Conservation (phyloP, 768 basidiomycete species). For the Butyriboletus loyo region DNA sequence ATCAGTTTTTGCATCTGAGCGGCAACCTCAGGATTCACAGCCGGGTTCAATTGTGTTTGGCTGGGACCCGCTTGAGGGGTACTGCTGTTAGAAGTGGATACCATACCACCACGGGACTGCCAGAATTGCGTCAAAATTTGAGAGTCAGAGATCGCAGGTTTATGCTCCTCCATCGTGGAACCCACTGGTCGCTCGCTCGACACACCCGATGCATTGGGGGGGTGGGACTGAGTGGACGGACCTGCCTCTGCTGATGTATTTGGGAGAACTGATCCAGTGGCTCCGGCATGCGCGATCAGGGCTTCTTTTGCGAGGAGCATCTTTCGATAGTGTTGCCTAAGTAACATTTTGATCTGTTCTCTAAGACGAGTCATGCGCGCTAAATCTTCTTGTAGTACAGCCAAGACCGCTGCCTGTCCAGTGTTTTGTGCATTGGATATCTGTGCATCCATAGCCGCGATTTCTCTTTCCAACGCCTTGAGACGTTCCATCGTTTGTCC, state of each 20-base stretch:
- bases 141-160: conserved; percentile 15
- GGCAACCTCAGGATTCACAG: conserved; percentile 18
- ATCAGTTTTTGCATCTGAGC: conserved; percentile 49
- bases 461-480: conserved; percentile 13
- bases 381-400: conserved; percentile 13
- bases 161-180: conserved; percentile 20
- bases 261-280: not conserved
- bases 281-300: conserved; percentile 4
- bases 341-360: conserved; percentile 11
- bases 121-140: conserved; percentile 28
- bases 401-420: conserved; percentile 17
- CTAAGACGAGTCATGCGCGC: not conserved
- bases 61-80: conserved; percentile 16
- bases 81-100: not conserved
- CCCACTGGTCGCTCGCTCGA: conserved; percentile 6
- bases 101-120: conserved; percentile 25
- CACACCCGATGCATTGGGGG: not conserved
- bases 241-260: conserved; percentile 9
- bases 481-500: conserved; percentile 25
- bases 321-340: conserved; percentile 19
- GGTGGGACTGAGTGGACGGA: conserved; percentile 11
- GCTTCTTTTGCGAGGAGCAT: conserved; percentile 7
- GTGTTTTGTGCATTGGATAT: conserved; percentile 12
- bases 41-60: conserved; percentile 7
- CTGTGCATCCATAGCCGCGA: conserved; percentile 12